Conservation (phyloP, 768 basidiomycete species). For the Boletus eberwhitei region DNA sequence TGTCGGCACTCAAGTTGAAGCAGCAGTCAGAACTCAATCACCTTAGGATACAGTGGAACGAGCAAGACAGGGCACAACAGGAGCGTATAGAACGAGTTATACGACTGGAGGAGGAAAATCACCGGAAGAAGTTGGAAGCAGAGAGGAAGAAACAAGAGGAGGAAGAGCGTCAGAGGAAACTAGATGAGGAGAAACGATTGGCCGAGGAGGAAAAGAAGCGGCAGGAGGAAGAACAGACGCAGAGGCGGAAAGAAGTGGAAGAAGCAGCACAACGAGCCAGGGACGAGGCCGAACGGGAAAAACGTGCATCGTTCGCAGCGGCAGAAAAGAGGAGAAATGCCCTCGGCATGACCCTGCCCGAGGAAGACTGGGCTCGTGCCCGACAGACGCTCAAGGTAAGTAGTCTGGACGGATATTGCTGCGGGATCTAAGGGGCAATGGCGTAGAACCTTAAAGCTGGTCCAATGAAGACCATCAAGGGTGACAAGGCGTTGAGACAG, state of each 20-base stretch:
- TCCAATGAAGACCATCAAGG: constrained; percentile 63
- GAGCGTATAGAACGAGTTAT: constrained; percentile 62
- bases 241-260: constrained; percentile 32
- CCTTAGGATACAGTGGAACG: constrained; percentile 45
- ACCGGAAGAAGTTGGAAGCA: constrained; percentile 48
- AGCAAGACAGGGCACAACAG: constrained; percentile 44
- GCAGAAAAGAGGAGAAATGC: constrained; percentile 39
- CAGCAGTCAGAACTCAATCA: constrained; percentile 46
- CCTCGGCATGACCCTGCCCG: constrained; percentile 51
- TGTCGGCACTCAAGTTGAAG: constrained; percentile 42
- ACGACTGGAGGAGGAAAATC: constrained; percentile 58
- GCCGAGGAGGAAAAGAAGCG: constrained; percentile 43
- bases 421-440: constrained; percentile 21
- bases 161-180: constrained; percentile 43
- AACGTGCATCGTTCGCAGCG: constrained; percentile 35
- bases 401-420: constrained; percentile 12
- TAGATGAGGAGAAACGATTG: constrained; percentile 46
- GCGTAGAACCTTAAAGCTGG: constrained; percentile 60
- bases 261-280: constrained; percentile 29
- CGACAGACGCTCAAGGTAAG: constrained; percentile 53
- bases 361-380: constrained; percentile 64
- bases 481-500: constrained; percentile 48
- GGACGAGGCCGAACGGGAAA: constrained; percentile 36
- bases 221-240: constrained; percentile 41
- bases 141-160: constrained; percentile 52